These are phyloP conservation scores for Rhodamnia argentea DNA, from an alignment of 345 rosid species.

Conservation along the genomic window DNA sequence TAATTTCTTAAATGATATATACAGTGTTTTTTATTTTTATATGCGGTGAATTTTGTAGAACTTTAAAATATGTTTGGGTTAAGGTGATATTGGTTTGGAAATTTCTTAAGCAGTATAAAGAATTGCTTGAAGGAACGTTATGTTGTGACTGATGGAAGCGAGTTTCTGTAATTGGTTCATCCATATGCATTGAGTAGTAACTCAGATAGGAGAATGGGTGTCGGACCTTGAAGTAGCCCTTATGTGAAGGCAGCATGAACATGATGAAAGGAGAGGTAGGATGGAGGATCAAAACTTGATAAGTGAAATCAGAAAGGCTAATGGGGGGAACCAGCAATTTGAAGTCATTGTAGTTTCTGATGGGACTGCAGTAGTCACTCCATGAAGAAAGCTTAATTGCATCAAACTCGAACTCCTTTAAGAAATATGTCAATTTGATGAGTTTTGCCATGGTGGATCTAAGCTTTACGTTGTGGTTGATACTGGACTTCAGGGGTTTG, in stretches of 20 bases:
- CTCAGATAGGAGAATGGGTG: neutral
- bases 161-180: neutral
- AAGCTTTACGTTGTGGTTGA: neutral
- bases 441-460: neutral
- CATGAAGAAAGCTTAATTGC: neutral
- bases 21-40: neutral
- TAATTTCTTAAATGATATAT: neutral
- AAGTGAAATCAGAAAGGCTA: neutral
- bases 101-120: neutral
- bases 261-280: neutral
- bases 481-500: neutral
- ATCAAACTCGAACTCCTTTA: neutral
- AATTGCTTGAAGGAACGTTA: neutral
- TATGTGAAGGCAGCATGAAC: neutral
- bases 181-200: neutral
- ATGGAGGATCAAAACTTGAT: neutral
- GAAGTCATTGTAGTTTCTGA: neutral
- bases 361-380: neutral
- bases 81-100: neutral
- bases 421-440: neutral
- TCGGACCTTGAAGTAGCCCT: neutral
- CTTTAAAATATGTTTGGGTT: neutral
- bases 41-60: neutral
- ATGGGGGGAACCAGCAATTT: neutral
- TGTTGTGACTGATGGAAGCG: neutral